A percentile compares a stretch with the other conserved stretches of the same genome.
Conservation (phyloP, 75 land plant species). For the Cryptomeria japonica region DNA sequence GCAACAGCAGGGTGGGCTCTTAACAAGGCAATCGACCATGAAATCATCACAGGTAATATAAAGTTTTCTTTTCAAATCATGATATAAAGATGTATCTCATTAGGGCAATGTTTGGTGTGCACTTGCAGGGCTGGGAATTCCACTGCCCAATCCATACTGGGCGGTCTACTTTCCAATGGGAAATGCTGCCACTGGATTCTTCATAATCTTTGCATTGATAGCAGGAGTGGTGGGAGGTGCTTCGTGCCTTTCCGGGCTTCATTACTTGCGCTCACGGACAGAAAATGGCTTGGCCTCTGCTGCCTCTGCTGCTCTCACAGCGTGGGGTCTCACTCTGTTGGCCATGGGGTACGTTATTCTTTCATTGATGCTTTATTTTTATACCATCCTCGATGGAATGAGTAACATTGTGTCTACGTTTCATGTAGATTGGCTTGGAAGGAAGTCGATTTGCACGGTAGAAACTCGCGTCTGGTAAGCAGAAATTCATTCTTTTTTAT, state of each 20-base stretch:
- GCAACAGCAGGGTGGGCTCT: constrained; percentile 52
- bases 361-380: too few species aligned
- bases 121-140: constrained; percentile 33
- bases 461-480: constrained; percentile 69
- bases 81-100: neutral
- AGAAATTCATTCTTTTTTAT: neutral
- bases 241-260: constrained; percentile 48
- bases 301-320: constrained; percentile 52
- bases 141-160: constrained; percentile 49
- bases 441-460: constrained; percentile 49
- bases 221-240: constrained; percentile 81
- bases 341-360: constrained; percentile 64
- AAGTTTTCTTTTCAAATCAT: too few species aligned
- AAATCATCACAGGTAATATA: neutral
- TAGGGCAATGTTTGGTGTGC: neutral
- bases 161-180: constrained; percentile 67
- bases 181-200: constrained; percentile 67
- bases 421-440: constrained; percentile 76
- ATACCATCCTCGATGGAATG: too few species aligned
- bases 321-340: constrained; percentile 77
- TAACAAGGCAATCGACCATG: constrained; percentile 50
- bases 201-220: constrained; percentile 62
- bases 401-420: neutral
- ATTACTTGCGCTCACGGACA: constrained; percentile 53
- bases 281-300: constrained; percentile 50